Evolutionary conservation across 345 rosid genomes (phyloP).

Genomic region (Syzygium jambos): DNA sequence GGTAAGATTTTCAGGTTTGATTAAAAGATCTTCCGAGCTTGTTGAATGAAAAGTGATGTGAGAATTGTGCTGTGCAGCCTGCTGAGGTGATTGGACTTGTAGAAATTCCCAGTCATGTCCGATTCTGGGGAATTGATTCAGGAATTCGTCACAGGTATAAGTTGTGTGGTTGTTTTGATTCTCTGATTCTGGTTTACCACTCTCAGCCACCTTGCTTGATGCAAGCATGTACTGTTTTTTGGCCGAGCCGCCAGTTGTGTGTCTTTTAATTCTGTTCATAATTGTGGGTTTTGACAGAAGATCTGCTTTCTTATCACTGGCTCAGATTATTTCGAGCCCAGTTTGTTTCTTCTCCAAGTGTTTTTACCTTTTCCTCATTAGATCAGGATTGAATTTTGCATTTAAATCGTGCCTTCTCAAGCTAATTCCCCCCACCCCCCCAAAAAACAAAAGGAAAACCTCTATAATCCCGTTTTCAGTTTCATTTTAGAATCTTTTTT

Average conservation of each 20-base stretch:
- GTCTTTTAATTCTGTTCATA: background rate
- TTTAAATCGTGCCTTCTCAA: background rate
- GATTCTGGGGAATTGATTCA: constrained; percentile 98
- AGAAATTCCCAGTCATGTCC: constrained; percentile 91
- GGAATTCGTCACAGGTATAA: constrained; percentile 92
- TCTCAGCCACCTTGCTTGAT: background rate
- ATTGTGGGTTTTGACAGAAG: background rate
- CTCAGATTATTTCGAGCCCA: background rate
- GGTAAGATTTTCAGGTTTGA: constrained; percentile 30
- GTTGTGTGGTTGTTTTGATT: background rate
- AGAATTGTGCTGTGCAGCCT: constrained; percentile 44
- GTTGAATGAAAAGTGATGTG: background rate
- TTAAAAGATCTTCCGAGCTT: background rate
- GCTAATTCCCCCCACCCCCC: background rate
- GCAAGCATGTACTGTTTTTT: background rate
- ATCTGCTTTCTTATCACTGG: background rate
- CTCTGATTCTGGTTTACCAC: background rate
- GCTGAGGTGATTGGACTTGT: constrained; percentile 95
- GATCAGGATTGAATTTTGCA: background rate
- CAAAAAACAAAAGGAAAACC: background rate
- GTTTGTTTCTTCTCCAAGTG: background rate
- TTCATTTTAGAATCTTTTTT: background rate
- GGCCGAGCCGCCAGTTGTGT: background rate
- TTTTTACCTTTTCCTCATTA: background rate
- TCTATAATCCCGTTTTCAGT: background rate